Evolutionary conservation across 1,284 basidiomycete species (phyloP), one percentile per base, ranked within the genome.

Genomic region (Microbotryum scabiosae): DNA sequence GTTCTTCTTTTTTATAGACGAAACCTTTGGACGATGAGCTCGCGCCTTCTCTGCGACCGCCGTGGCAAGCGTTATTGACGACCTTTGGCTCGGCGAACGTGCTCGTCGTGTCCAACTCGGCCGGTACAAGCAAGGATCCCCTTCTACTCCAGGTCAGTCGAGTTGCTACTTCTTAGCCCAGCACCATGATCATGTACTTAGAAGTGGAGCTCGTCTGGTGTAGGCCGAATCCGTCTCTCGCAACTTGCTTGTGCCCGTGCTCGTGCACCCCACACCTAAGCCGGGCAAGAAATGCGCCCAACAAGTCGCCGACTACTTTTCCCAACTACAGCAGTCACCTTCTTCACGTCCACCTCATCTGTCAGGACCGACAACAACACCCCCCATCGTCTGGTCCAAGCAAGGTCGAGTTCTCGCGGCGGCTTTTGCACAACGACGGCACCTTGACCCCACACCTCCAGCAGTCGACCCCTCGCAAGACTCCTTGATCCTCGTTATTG

Each of bases 51-150:
- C 4, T 16, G 44, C 32, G 36, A 47, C 41, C 26, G n/a, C 82
- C 87, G 5, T 97, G 92, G 92, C 73, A 78, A 43, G 80, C 84
- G 69, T 87, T 90, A 60, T 77, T 83, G 49, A 73, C 78, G 46
- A 81, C 83, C 0, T 97, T 97, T 72, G 89, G 88, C 0, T 79
- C 83, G 25, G 81, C 81, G 0, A 86, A 90, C 65, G 83, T 97
- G 12, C 79, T 98, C 63, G 84, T 97, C 57, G 92, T 97, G 46
- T 91, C 88, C 75, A 97, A 97, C 74, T 91, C 91, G 26, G 90
- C 90, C 1, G 94, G 94, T 1, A 87, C 88, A 20, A 77, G 76
- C 48, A 79, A 83, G 56, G 94, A 97, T 73, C 81, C 85, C 0
- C 86, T 84, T 44, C 84, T 82, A 43, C 83, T 90, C 53, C 88